Base-by-base conservation (phyloP, 495 filamentous ascomycete species). In the Podospora appendiculata region DNA sequence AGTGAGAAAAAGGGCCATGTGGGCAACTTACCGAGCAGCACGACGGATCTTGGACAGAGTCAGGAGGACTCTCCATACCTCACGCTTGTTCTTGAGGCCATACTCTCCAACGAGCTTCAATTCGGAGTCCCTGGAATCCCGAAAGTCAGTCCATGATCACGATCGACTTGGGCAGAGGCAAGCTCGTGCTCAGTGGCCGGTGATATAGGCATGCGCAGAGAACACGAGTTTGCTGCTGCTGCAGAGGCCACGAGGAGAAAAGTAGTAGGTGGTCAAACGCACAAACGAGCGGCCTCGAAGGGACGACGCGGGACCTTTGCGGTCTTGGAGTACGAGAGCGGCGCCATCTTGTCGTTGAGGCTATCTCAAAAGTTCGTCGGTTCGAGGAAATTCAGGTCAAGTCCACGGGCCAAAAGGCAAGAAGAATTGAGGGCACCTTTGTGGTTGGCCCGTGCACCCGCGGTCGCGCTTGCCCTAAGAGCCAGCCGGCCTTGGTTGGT, bases 41-140 rank as follows among this genome's bases (percentile, higher is more conserved):
- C 93, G 94, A 89, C 93, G 91, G 68, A 98, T 97, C 85, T 98
- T 98, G 77, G 93, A 98, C 60, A 98, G 89, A 57, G 91, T 96
- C 74, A 97, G 88, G 84, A 89, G 85, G 67, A 98, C 93, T 77
- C 93, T 89, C 93, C 93, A 98, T 65, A 98, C 94, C 81, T 98
- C 93, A 78, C 93, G 92, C 90, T 98, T 98, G 85, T 98, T 98
- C 72, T 89, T 85, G 58, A 98, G 88, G 73, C 93, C 93, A 79
- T 91, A 98, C 80, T 97, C 93, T 75, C 93, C 93, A 67, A 98
- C 93, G 74, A 90, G 84, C 86, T 97, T 98, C 78, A 98, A 79
- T 78, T 98, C 93, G 67, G 90, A 88, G 81, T 98, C 93, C 81
- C 94, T 98, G 80, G 57, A 58, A 66, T 61, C 56, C 72, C 69